Evolutionary conservation across 2,329 filamentous ascomycete species (phyloP).

Genomic region (Penicillium sp.): DNA sequence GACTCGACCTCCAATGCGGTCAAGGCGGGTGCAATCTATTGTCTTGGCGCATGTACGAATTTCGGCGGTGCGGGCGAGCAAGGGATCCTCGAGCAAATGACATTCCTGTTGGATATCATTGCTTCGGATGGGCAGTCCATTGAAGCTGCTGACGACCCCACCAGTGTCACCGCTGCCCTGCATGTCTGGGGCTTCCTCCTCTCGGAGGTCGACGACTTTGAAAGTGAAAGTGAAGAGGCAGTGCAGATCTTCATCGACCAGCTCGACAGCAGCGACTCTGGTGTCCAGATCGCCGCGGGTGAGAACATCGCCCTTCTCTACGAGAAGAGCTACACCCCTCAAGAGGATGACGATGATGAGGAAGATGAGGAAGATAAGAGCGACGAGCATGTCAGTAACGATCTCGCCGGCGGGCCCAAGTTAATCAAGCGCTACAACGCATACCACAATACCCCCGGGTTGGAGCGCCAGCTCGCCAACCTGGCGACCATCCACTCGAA

Average conservation of each 20-base stretch:
- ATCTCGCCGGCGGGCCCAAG: constrained; percentile 46
- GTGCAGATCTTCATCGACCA: constrained; percentile 85
- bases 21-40: constrained; percentile 75
- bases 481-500: constrained; percentile 67
- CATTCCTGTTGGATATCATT: constrained; percentile 76
- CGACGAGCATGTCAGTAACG: constrained; percentile 53
- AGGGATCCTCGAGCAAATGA: constrained; percentile 73
- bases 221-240: constrained; percentile 71
- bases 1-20: constrained; percentile 69
- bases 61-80: constrained; percentile 76
- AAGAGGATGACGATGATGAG: constrained; percentile 64
- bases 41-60: constrained; percentile 73
- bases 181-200: constrained; percentile 81
- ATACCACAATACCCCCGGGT: constrained; percentile 67
- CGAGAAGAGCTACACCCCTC: constrained; percentile 70
- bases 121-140: constrained; percentile 78
- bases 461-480: constrained; percentile 64
- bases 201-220: constrained; percentile 76
- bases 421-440: constrained; percentile 70
- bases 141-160: constrained; percentile 71
- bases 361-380: constrained; percentile 47
- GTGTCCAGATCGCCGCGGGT: constrained; percentile 78
- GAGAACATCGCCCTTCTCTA: constrained; percentile 83
- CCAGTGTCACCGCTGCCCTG: constrained; percentile 75
- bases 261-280: constrained; percentile 73